Conservation (phyloP, 2,329 filamentous ascomycete species). For the Apiospora arundinis region DNA sequence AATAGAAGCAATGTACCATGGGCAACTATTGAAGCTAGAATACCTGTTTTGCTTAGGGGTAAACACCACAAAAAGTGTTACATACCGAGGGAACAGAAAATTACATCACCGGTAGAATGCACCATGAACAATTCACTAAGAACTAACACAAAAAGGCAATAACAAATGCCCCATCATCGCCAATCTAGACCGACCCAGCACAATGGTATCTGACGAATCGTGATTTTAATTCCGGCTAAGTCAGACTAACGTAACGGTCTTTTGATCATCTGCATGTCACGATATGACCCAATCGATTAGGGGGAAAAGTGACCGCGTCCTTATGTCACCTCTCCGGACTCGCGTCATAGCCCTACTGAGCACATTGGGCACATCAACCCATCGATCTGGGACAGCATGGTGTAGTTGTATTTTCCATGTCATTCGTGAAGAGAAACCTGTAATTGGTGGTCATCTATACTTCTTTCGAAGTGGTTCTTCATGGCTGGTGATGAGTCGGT, state of each 20-base stretch:
- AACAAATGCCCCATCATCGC: background rate
- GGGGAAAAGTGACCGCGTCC: background rate
- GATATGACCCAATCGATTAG: background rate
- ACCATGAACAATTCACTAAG: background rate
- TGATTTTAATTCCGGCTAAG: background rate
- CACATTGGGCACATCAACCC: background rate
- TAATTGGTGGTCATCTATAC: background rate
- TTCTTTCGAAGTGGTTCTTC: background rate
- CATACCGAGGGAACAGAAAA: background rate
- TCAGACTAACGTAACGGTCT: slow-evolving; percentile 3
- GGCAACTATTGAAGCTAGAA: background rate
- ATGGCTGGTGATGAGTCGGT: no score
- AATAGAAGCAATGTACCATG: background rate
- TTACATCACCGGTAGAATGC: background rate
- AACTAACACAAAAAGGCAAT: background rate
- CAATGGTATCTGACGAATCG: background rate
- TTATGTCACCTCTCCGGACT: background rate
- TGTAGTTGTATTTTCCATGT: background rate
- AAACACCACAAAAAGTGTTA: background rate
- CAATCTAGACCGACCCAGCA: background rate
- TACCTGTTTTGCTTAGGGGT: background rate
- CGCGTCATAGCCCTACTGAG: background rate
- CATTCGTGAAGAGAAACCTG: no score
- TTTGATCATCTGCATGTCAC: background rate
- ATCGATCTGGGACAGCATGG: background rate